Percentiles rank a stretch among this genome's conserved stretches.
Evolutionary conservation across 2,329 filamentous ascomycete species (phyloP).

Genomic region (Colletotrichum endophyticum): DNA sequence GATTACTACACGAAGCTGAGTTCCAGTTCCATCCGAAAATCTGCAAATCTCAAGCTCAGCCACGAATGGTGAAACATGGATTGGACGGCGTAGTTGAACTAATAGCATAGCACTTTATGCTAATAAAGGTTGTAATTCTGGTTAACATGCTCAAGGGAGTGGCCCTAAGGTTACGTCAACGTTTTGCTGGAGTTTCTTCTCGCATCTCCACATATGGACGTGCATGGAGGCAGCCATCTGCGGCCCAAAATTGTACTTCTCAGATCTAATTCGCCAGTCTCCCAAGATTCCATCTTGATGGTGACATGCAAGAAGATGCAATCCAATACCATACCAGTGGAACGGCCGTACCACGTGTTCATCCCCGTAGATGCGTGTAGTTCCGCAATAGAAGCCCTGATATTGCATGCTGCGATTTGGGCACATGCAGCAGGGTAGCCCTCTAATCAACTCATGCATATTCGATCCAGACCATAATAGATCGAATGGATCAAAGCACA

Average conservation of each 20-base stretch:
- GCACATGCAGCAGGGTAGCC: background rate
- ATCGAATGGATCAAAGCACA: background rate
- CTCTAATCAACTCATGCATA: background rate
- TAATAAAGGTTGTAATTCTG: background rate
- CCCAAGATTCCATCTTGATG: background rate
- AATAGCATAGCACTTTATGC: background rate
- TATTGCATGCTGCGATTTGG: background rate
- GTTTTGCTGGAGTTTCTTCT: background rate
- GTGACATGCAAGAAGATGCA: background rate
- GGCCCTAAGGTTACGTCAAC: background rate
- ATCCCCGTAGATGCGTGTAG: background rate
- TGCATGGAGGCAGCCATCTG: background rate
- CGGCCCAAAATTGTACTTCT: background rate
- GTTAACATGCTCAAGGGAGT: background rate
- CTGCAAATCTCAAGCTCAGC: background rate
- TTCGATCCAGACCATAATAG: background rate
- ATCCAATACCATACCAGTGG: background rate
- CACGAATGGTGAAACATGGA: background rate
- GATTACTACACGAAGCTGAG: background rate
- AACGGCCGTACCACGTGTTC: background rate
- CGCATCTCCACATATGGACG: background rate
- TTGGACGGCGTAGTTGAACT: background rate
- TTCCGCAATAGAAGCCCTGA: background rate
- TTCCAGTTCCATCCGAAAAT: background rate
- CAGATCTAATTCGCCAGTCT: background rate